Evolutionary conservation across 2,329 filamentous ascomycete genomes (phyloP), one percentile per base, ranked within the genome.

Genomic region (Cordyceps fumosorosea): DNA sequence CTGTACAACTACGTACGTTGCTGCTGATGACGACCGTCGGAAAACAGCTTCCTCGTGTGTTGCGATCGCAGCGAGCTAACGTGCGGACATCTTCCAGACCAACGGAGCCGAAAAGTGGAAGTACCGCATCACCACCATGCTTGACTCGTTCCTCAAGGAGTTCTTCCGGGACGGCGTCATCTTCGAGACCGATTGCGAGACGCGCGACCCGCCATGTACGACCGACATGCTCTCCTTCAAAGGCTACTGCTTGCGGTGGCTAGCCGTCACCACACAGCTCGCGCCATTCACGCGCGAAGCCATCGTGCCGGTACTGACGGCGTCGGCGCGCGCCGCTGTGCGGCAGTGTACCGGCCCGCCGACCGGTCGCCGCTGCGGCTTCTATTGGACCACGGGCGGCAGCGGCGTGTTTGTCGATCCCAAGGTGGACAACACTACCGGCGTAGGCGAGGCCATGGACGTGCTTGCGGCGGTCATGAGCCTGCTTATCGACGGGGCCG

Each of bases 151-250:
- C 10, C 68, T 85, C 1, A 73, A 77, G 12, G 75, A 74, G 24
- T 77, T 76, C 22, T 82, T 81, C 74, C 77, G 77, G 44, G 72
- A 81, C 34, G 78, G 80, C 50, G 77, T 86, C 65, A 84, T 89
- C 67, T 83, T 77, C 54, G 89, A 91, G 71, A 73, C 82, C 18
- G 75, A 80, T 16, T 88, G 85, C 71, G 83, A 86, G 65, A 44
- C 59, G 12, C 24, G 12, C 63, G 66, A 64, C 24, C 78, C 72
- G 7, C 50, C 24, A 6, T 88, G 86, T 74, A 81, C 81, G 66
- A 77, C 77, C 45, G 86, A 88, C 66, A 81, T 86, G 69, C 75
- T 78, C 63, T 78, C 80, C 18, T 86, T 84, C 77, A 85, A 85
- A 66, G 83, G 81, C 10, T 78, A 82, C 42, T 73, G 85, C 18